Conservation (phyloP, 805 yeast species). For the Ogataea pignaliae region DNA sequence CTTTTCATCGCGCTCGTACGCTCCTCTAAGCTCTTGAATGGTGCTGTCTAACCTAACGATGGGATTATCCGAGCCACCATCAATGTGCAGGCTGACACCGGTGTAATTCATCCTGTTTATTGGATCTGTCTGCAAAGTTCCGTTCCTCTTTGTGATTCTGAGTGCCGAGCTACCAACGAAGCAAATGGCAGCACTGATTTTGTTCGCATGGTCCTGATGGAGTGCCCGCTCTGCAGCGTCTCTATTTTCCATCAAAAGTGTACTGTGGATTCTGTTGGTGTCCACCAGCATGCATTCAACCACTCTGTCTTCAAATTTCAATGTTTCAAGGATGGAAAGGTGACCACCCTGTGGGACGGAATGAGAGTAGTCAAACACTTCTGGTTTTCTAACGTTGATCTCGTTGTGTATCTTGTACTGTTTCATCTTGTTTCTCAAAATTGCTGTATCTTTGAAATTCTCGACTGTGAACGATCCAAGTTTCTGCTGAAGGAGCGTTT, state of each 20-base stretch:
- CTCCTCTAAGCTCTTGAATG: conserved; percentile 8
- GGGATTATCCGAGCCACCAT: conserved; percentile 21
- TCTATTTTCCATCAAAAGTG: conserved; percentile 48
- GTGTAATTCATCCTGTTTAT: conserved; percentile 16
- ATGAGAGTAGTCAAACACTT: conserved; percentile 47
- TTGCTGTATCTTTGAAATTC: conserved; percentile 52
- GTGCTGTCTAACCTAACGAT: conserved; percentile 15
- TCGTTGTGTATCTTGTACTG: conserved; percentile 31
- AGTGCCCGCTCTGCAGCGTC: conserved; percentile 45
- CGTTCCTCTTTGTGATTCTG: conserved; percentile 24
- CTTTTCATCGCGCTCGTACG: conserved; percentile 5
- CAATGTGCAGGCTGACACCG: conserved; percentile 14
- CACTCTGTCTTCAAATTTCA: conserved; percentile 51
- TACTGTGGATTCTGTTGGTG: conserved; percentile 51
- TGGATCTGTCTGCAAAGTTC: conserved; percentile 29
- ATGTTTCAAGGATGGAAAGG: conserved; percentile 54
- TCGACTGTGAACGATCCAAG: conserved; percentile 66
- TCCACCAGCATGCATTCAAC: conserved; percentile 65
- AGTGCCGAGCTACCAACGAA: conserved; percentile 21
- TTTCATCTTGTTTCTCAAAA: conserved; percentile 34
- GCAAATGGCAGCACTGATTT: conserved; percentile 24
- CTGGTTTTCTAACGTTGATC: conserved; percentile 50
- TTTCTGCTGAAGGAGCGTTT: conserved; percentile 44
- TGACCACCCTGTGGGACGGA: conserved; percentile 40
- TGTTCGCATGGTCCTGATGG: conserved; percentile 23